Conservation (phyloP, 2,329 filamentous ascomycete genomes). For the Venturia effusa region DNA sequence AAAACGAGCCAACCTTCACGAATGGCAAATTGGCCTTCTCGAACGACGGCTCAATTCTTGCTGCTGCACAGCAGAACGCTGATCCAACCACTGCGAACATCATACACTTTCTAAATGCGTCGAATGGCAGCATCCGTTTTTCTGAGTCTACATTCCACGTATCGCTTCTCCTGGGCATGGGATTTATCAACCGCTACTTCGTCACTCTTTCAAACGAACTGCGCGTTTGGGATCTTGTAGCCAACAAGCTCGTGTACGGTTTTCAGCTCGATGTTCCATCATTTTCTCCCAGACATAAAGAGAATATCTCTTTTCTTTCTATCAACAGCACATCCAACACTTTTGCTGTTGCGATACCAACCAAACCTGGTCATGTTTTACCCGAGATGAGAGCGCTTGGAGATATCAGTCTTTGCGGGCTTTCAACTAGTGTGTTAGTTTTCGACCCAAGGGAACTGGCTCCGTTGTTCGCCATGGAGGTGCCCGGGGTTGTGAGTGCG, state of each 20-base stretch:
- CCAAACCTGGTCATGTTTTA: background rate
- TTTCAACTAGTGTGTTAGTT: conserved; percentile 41
- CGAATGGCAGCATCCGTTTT: conserved; percentile 54
- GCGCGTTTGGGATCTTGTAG: conserved; percentile 73
- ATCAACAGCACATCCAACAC: conserved; percentile 47
- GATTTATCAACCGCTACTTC: conserved; percentile 62
- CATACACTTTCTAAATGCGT: conserved; percentile 66
- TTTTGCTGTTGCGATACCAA: conserved; percentile 29
- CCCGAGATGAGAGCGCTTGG: background rate
- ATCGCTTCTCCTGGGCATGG: conserved; percentile 54
- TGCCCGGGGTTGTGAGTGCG: conserved; percentile 50
- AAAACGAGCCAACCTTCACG: conserved; percentile 23
- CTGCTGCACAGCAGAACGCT: conserved; percentile 38
- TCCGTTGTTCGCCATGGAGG: conserved; percentile 46
- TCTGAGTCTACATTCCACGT: conserved; percentile 58
- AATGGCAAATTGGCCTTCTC: conserved; percentile 67
- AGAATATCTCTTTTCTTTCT: conserved; percentile 49
- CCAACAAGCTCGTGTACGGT: conserved; percentile 61
- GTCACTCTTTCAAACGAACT: conserved; percentile 65
- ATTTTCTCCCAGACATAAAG: conserved; percentile 24
- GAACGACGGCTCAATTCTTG: conserved; percentile 74
- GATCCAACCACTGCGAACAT: conserved; percentile 38
- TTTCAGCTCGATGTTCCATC: conserved; percentile 43
- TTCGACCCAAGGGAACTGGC: conserved; percentile 52
- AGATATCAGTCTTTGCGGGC: background rate